A percentile compares a stretch with the other conserved stretches of the same genome.
Conservation (phyloP, 2,329 filamentous ascomycete genomes). For the Neopestalotiopsis sp. region DNA sequence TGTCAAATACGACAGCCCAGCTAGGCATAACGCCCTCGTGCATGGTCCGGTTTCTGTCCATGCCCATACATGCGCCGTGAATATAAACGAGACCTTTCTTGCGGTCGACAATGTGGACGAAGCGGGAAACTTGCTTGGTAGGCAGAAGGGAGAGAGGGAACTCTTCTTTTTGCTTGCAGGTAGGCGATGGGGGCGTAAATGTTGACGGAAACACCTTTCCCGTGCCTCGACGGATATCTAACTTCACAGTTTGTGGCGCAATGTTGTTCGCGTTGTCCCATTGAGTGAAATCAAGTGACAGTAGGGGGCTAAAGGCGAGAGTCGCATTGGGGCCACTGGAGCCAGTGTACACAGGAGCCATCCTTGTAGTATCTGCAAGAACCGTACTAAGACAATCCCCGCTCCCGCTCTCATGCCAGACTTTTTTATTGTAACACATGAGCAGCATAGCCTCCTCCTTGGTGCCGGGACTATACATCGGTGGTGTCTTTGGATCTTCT, state of each 20-base stretch:
- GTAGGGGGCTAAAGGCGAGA: too few species aligned
- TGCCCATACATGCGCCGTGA: constrained; percentile 3
- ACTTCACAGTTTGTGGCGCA: neutral
- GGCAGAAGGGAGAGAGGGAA: neutral
- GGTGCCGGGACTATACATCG: neutral
- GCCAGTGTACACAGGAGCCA: neutral
- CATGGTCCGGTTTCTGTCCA: neutral
- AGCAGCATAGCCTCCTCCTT: neutral
- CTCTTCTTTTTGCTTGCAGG: neutral
- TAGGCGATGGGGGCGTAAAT: neutral
- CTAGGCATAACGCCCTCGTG: neutral
- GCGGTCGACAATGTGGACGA: neutral
- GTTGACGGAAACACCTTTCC: neutral
- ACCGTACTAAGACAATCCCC: constrained; percentile 1
- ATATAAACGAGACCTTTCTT: neutral
- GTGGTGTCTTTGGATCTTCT: neutral
- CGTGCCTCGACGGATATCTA: neutral
- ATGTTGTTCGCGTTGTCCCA: neutral
- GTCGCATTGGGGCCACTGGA: too few species aligned
- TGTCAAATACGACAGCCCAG: constrained; percentile 4
- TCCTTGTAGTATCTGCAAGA: neutral
- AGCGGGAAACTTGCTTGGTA: neutral
- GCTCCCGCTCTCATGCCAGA: constrained; percentile 4
- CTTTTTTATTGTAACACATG: neutral
- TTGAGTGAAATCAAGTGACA: too few species aligned